These are phyloP conservation scores for Aphanomyces cochlioides DNA, from an alignment of 352 stramenopile genomes.

Conservation along the genomic window DNA sequence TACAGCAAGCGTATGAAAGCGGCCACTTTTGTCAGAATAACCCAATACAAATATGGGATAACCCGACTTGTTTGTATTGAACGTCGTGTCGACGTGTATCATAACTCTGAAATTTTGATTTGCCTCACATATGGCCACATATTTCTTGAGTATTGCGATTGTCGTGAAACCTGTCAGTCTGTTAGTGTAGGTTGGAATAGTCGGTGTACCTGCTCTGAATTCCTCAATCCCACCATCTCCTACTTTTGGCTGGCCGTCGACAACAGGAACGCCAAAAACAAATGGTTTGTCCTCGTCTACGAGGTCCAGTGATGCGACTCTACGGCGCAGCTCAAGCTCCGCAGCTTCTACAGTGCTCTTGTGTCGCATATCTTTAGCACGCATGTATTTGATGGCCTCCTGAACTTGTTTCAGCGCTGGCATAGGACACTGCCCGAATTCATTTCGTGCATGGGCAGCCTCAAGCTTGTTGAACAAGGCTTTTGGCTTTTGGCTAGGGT, in stretches of 20 bases:
- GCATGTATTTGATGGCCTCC: not conserved
- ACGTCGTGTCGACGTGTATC: not conserved
- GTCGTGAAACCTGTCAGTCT: not conserved
- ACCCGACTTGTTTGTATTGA: not conserved
- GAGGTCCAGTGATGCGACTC: not conserved
- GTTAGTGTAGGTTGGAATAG: not conserved
- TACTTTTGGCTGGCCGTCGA: not conserved
- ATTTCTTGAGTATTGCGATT: not conserved
- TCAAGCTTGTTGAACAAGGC: too few relatives aligned
- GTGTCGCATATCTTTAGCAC: not conserved
- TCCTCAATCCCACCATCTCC: not conserved
- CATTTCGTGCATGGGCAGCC: too few relatives aligned
- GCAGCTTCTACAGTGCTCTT: not conserved
- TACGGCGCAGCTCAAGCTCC: not conserved
- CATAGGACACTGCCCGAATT: too few relatives aligned
- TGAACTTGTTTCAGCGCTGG: not conserved
- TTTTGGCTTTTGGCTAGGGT: too few relatives aligned
- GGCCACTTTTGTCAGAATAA: not conserved
- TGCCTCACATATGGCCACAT: not conserved
- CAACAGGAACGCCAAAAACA: not conserved
- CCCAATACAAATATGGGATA: not conserved
- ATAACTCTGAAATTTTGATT: not conserved
- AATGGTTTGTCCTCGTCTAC: conserved; percentile 1
- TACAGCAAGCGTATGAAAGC: not conserved
- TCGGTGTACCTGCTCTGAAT: not conserved